Evolutionary conservation across 2,329 filamentous ascomycete genomes (phyloP).

Genomic region (Gaeumannomyces sp.): DNA sequence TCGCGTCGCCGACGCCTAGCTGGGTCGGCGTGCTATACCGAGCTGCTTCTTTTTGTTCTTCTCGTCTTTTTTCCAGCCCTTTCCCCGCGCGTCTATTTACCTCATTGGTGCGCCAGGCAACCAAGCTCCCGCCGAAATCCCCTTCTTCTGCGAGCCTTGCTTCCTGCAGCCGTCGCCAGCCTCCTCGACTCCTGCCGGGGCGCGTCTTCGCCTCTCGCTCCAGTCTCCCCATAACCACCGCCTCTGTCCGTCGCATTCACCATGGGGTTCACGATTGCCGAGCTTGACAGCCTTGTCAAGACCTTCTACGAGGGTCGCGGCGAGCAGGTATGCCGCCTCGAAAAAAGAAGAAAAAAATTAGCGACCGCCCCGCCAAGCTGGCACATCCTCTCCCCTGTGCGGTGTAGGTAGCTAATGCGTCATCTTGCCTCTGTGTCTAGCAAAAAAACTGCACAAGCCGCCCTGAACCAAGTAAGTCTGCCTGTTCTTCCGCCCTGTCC

Average conservation of each 20-base stretch:
- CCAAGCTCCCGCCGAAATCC: neutral
- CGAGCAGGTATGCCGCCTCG: constrained; percentile 60
- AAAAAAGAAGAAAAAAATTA: neutral
- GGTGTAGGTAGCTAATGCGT: neutral
- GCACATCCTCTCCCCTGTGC: constrained; percentile 7
- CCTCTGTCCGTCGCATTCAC: constrained; percentile 18
- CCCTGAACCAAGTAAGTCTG: constrained; percentile 66
- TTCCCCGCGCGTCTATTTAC: neutral
- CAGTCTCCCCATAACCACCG: constrained; percentile 2
- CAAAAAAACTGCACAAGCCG: constrained; percentile 94
- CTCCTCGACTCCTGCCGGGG: neutral
- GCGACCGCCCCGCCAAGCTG: neutral
- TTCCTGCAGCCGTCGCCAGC: neutral
- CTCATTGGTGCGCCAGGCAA: constrained; percentile 1
- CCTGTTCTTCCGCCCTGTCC: constrained; percentile 14
- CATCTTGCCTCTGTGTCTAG: constrained; percentile 39
- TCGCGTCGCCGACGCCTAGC: neutral
- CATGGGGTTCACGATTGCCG: constrained; percentile 73
- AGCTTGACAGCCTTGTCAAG: constrained; percentile 94
- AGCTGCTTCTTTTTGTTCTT: neutral
- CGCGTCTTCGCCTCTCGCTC: neutral
- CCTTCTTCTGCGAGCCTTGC: constrained; percentile 1
- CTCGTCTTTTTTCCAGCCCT: neutral
- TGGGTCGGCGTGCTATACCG: neutral
- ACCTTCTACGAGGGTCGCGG: constrained; percentile 97